phyloP scores from a whole-genome alignment of 371 early-diverging fungal genomes.

The Funneliformis caledonium region DNA sequence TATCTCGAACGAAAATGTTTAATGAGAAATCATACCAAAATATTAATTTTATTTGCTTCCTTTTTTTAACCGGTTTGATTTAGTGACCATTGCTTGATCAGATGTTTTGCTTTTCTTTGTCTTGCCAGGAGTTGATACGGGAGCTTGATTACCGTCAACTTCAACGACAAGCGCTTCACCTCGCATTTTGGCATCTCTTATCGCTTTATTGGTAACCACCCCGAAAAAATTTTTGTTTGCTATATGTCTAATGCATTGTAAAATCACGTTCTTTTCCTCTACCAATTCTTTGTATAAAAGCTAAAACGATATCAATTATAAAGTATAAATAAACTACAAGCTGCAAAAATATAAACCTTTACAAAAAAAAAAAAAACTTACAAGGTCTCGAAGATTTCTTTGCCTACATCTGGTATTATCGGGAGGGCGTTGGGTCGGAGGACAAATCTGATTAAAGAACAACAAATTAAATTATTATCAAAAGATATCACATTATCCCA shows the following conservation, averaged over 20 bases:
- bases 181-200: conserved; percentile 4
- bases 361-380: background rate
- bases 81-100: too few relatives aligned
- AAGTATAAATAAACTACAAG: background rate
- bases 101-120: too few relatives aligned
- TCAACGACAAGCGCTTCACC: conserved; percentile 1
- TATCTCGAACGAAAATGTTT: too few relatives aligned
- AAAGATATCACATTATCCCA: too few relatives aligned
- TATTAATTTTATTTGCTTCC: too few relatives aligned
- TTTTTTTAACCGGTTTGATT: too few relatives aligned
- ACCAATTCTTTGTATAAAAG: conserved; percentile 50
- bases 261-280: conserved; percentile 47
- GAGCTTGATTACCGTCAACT: background rate
- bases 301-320: conserved; percentile 22
- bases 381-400: conserved; percentile 13
- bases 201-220: background rate
- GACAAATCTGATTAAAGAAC: background rate
- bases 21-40: too few relatives aligned
- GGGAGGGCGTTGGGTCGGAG: conserved; percentile 1
- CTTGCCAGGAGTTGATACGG: too few relatives aligned
- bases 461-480: background rate
- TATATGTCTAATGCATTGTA: conserved; percentile 56
- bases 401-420: background rate
- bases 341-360: background rate
- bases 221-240: conserved; percentile 44